A percentile compares a stretch with the other conserved stretches of the same genome.
Evolutionary conservation across 1,284 basidiomycete genomes (phyloP).

Genomic region (Singerocomus inundabilis): DNA sequence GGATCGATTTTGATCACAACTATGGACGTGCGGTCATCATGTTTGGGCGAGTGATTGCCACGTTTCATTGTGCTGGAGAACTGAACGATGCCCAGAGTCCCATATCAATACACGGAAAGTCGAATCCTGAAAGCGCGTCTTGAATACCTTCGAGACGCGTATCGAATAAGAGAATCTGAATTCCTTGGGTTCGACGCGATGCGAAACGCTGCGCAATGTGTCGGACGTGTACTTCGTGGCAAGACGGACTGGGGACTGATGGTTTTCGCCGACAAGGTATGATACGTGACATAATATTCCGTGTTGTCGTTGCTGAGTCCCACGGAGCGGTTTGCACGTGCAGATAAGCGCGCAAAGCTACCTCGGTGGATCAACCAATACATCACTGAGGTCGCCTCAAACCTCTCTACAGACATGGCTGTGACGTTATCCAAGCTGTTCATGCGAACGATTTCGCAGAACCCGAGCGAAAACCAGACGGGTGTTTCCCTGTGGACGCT

Average conservation of each 20-base stretch:
- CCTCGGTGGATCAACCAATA: slow-evolving; percentile 99
- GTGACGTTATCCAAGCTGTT: slow-evolving; percentile 94
- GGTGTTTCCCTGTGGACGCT: slow-evolving; percentile 94
- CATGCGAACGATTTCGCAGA: slow-evolving; percentile 97
- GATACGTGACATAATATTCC: slow-evolving; percentile 17
- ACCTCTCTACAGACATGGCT: slow-evolving; percentile 98
- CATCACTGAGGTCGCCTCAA: slow-evolving; percentile 95
- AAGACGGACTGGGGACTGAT: slow-evolving; percentile 99
- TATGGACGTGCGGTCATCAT: slow-evolving; percentile 99
- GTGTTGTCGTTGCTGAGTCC: slow-evolving; percentile 5
- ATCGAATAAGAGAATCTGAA: slow-evolving; percentile 97
- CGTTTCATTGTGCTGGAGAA: slow-evolving; percentile 20
- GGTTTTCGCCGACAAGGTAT: slow-evolving; percentile 98
- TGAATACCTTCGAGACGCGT: slow-evolving; percentile 98
- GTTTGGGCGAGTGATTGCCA: slow-evolving; percentile 74
- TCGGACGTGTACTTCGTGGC: slow-evolving; percentile 94
- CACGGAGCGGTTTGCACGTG: slow-evolving; percentile 89
- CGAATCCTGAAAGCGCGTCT: slow-evolving; percentile 96
- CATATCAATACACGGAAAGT: slow-evolving; percentile 99
- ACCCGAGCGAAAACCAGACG: slow-evolving; percentile 92
- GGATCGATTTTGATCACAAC: slow-evolving; percentile 99
- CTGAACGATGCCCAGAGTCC: slow-evolving; percentile 59
- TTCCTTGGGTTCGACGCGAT: slow-evolving; percentile 99
- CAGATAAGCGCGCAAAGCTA: slow-evolving; percentile 95
- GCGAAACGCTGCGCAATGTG: slow-evolving; percentile 98